These are phyloP conservation scores for Kodamaea alishanica DNA, from an alignment of 1,139 yeast genomes.

Conservation along the genomic window DNA sequence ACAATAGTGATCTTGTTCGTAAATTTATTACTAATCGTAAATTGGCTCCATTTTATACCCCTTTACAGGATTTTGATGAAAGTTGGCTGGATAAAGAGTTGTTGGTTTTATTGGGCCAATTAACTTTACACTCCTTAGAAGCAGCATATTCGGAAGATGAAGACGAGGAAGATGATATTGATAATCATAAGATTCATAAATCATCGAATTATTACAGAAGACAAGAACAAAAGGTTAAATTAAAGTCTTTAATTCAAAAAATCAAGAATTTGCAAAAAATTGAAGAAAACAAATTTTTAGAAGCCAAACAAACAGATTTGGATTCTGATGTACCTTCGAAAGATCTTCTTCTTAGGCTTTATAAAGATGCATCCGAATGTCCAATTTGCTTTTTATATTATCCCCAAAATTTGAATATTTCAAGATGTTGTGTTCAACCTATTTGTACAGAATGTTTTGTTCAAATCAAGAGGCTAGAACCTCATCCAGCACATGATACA, in stretches of 20 bases:
- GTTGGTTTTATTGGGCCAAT: conserved; percentile 49
- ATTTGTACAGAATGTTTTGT: conserved; percentile 97
- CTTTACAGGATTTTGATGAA: conserved; percentile 77
- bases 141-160: conserved; percentile 54
- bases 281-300: conserved; percentile 48
- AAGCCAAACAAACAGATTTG: conserved; percentile 30
- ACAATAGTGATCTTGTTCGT: conserved; percentile 66
- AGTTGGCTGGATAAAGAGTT: conserved; percentile 73
- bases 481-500: conserved; percentile 88
- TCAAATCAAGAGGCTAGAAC: conserved; percentile 89
- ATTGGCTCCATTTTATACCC: conserved; percentile 88
- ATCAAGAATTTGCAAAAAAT: conserved; percentile 50
- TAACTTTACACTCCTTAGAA: conserved; percentile 58
- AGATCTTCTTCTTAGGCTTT: conserved; percentile 42
- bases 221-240: conserved; percentile 51
- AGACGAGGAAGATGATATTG: conserved; percentile 50
- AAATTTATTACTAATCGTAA: conserved; percentile 55
- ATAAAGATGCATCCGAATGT: conserved; percentile 72
- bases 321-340: conserved; percentile 25
- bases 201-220: conserved; percentile 47
- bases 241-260: conserved; percentile 47
- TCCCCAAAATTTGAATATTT: conserved; percentile 72
- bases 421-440: conserved; percentile 92
- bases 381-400: conserved; percentile 91
- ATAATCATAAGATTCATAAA: conserved; percentile 56